A percentile compares a stretch with the other conserved stretches of the same genome.
These are phyloP conservation scores for Ophiocordyceps camponoti-saundersi DNA, from an alignment of 2,329 filamentous ascomycete genomes.

Conservation along the genomic window DNA sequence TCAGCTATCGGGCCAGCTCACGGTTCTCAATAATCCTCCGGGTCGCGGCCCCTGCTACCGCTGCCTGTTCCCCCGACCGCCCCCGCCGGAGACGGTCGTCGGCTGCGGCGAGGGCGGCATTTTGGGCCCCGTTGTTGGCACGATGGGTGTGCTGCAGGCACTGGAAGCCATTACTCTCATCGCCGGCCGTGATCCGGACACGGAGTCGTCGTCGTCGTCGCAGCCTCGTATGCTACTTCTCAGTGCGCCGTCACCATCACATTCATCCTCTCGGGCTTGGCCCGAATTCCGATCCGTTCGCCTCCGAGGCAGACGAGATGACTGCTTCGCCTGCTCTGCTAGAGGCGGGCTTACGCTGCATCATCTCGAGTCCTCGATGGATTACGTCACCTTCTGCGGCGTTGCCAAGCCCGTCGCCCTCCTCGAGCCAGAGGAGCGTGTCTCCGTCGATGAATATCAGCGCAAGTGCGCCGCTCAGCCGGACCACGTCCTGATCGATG, in stretches of 20 bases:
- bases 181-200: slow-evolving; percentile 12
- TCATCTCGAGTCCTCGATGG: slow-evolving; percentile 45
- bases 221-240: slow-evolving; percentile 27
- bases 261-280: slow-evolving; percentile 11
- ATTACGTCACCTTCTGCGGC: slow-evolving; percentile 82
- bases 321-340: slow-evolving; percentile 63
- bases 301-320: slow-evolving; percentile 49
- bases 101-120: slow-evolving; percentile 90
- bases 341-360: slow-evolving; percentile 40
- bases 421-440: slow-evolving; percentile 46
- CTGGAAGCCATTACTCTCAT: slow-evolving; percentile 80
- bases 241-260: slow-evolving; percentile 13
- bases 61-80: slow-evolving; percentile 79
- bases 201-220: slow-evolving; percentile 1
- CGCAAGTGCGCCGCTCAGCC: slow-evolving; percentile 4
- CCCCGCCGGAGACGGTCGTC: slow-evolving; percentile 64
- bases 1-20: slow-evolving; percentile 75
- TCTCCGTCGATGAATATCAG: slow-evolving; percentile 46
- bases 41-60: slow-evolving; percentile 74
- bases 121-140: slow-evolving; percentile 77
- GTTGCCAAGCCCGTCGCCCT: slow-evolving; percentile 33
- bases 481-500: slow-evolving; percentile 55
- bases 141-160: slow-evolving; percentile 86
- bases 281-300: slow-evolving; percentile 54
- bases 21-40: slow-evolving; percentile 72